Evolutionary conservation across 2,329 filamentous ascomycete genomes (phyloP).

Genomic region (Neofusicoccum ribis): DNA sequence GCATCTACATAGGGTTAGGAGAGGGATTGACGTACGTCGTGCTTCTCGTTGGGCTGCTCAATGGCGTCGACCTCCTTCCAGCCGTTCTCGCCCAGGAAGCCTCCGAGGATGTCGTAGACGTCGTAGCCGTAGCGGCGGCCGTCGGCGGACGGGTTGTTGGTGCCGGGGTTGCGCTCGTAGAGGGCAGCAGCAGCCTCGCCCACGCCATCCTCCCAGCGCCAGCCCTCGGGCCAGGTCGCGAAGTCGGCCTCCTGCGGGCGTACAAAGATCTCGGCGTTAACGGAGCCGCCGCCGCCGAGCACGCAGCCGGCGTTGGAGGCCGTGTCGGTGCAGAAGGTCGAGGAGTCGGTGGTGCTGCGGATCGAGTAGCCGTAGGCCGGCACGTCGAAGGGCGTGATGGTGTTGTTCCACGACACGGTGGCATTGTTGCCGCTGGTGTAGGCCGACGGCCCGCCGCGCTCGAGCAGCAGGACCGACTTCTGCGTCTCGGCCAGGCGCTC

Average conservation of each 20-base stretch:
- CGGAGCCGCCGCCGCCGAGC: constrained; percentile 65
- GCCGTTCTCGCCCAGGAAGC: constrained; percentile 60
- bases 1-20: constrained; percentile 66
- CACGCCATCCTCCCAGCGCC: constrained; percentile 65
- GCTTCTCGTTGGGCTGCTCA: constrained; percentile 61
- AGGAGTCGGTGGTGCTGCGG: constrained; percentile 62
- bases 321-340: constrained; percentile 64
- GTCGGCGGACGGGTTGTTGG: constrained; percentile 64
- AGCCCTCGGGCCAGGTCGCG: constrained; percentile 70
- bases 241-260: constrained; percentile 66
- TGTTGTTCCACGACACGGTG: constrained; percentile 50
- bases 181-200: constrained; percentile 55
- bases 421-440: constrained; percentile 39
- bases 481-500: constrained; percentile 65
- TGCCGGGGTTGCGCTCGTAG: constrained; percentile 70
- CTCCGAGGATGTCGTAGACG: constrained; percentile 63
- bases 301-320: constrained; percentile 73
- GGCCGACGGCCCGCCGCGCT: constrained; percentile 51
- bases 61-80: constrained; percentile 66
- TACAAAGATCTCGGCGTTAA: constrained; percentile 71
- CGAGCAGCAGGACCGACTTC: constrained; percentile 62
- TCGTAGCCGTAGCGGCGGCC: constrained; percentile 66
- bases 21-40: constrained; percentile 54
- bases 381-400: constrained; percentile 69
- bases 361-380: constrained; percentile 72